Evolutionary conservation across 805 yeast genomes (phyloP).

Genomic region (Starmera dryadoides): DNA sequence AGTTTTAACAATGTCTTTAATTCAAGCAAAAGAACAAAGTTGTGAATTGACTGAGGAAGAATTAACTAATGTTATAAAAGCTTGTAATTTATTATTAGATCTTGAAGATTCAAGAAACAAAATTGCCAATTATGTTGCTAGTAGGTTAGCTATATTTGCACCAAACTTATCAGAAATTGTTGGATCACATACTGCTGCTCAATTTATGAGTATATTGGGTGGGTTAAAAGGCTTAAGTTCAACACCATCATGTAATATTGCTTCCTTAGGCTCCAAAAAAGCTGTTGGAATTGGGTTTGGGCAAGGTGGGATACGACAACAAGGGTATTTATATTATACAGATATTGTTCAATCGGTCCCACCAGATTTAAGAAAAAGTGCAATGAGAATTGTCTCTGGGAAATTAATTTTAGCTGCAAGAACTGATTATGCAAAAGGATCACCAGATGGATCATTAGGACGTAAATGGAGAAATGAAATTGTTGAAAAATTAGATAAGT

Average conservation of each 20-base stretch:
- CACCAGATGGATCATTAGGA: slow-evolving; percentile 49
- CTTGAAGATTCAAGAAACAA: slow-evolving; percentile 35
- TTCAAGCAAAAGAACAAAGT: slow-evolving; percentile 32
- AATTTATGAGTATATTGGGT: slow-evolving; percentile 60
- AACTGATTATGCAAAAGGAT: slow-evolving; percentile 49
- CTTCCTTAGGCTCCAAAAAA: slow-evolving; percentile 62
- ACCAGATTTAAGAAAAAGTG: slow-evolving; percentile 53
- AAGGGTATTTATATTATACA: slow-evolving; percentile 61
- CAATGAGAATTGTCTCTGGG: slow-evolving; percentile 71
- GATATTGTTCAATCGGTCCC: slow-evolving; percentile 56
- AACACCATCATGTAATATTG: slow-evolving; percentile 78
- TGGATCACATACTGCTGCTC: slow-evolving; percentile 68
- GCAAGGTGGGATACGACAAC: slow-evolving; percentile 43
- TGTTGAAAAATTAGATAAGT: slow-evolving; percentile 54
- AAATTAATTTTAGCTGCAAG: slow-evolving; percentile 80
- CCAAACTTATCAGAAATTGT: slow-evolving; percentile 75
- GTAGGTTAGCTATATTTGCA: slow-evolving; percentile 51
- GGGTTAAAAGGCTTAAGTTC: slow-evolving; percentile 58
- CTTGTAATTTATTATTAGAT: slow-evolving; percentile 40
- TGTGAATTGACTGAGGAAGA: slow-evolving; percentile 24
- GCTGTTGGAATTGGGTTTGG: slow-evolving; percentile 32
- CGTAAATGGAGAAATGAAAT: slow-evolving; percentile 53
- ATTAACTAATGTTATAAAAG: slow-evolving; percentile 29
- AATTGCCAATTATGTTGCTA: slow-evolving; percentile 48
- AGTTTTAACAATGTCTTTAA: slow-evolving; percentile 69